Conservation (phyloP, 73 alveolate genomes). For the Paramecium sonneborni region DNA sequence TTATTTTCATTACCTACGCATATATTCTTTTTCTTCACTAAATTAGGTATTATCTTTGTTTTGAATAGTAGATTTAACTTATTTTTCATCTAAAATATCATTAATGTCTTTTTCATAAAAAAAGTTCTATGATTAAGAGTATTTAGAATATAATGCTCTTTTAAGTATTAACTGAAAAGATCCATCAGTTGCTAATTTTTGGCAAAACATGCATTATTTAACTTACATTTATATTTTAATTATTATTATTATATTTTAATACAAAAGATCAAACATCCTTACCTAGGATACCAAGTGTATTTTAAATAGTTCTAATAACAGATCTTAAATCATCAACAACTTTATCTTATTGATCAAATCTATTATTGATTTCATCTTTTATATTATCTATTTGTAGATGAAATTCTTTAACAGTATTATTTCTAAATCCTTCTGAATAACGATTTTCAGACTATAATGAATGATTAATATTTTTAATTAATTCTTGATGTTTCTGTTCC, state of each 20-base stretch:
- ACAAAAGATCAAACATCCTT: constrained; percentile 8
- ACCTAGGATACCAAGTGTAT: constrained; percentile 19
- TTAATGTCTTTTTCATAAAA: constrained; percentile 42
- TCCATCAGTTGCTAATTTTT: not conserved
- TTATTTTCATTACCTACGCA: not conserved
- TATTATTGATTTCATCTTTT: constrained; percentile 18
- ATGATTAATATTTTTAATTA: not conserved
- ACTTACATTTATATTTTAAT: not conserved
- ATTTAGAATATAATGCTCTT: constrained; percentile 20
- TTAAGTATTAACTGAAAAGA: constrained; percentile 4
- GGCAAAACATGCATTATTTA: constrained; percentile 4
- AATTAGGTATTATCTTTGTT: not conserved
- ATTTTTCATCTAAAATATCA: constrained; percentile 3
- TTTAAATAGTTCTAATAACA: not conserved
- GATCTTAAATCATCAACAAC: constrained; percentile 42
- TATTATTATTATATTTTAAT: not conserved
- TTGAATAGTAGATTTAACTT: not conserved
- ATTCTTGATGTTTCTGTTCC: not conserved
- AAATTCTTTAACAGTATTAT: constrained; percentile 1
- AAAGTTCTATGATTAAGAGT: constrained; percentile 23
- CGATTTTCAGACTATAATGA: not conserved
- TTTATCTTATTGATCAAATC: constrained; percentile 14
- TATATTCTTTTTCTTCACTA: not conserved
- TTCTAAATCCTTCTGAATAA: constrained; percentile 31
- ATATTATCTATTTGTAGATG: constrained; percentile 13